These are phyloP conservation scores for Eimeria sp. DNA, from an alignment of 169 alveolate species.

Conservation along the genomic window DNA sequence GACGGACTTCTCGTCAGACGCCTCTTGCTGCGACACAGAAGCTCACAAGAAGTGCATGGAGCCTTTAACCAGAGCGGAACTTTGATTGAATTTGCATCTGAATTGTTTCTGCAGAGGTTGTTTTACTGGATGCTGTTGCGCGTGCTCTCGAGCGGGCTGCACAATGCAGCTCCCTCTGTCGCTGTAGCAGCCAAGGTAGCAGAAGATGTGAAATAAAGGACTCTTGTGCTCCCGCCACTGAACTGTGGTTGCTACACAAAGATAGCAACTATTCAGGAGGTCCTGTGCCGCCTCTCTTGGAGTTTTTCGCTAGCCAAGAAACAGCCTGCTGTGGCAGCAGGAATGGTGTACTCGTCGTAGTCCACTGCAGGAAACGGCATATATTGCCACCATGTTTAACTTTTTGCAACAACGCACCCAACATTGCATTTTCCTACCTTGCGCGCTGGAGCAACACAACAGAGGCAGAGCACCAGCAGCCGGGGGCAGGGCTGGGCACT, in stretches of 20 bases:
- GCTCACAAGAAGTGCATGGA: conserved; percentile 91
- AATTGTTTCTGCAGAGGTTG: not conserved
- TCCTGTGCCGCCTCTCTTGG: not conserved
- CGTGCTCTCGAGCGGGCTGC: not conserved
- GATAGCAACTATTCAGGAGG: not conserved
- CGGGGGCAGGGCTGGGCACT: not conserved
- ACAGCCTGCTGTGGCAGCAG: not conserved
- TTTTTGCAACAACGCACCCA: not conserved
- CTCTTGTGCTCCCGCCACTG: not conserved
- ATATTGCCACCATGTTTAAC: not conserved
- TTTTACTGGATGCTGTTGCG: not conserved
- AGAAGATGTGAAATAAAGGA: not conserved
- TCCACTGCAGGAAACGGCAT: not conserved
- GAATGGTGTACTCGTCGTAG: not conserved
- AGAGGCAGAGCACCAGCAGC: not conserved
- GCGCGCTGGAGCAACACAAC: not conserved
- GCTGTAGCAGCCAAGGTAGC: conserved; percentile 13
- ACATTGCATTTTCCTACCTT: not conserved
- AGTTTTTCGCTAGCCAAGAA: not conserved
- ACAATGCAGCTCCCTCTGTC: not conserved
- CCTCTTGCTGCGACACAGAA: conserved; percentile 89
- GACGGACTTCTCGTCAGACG: conserved; percentile 90
- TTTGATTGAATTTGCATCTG: not conserved
- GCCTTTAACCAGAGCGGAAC: conserved; percentile 82
- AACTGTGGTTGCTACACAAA: not conserved